These are phyloP conservation scores for Cladophialophora chaetospira DNA, from an alignment of 2,329 filamentous ascomycete genomes.

Conservation along the genomic window DNA sequence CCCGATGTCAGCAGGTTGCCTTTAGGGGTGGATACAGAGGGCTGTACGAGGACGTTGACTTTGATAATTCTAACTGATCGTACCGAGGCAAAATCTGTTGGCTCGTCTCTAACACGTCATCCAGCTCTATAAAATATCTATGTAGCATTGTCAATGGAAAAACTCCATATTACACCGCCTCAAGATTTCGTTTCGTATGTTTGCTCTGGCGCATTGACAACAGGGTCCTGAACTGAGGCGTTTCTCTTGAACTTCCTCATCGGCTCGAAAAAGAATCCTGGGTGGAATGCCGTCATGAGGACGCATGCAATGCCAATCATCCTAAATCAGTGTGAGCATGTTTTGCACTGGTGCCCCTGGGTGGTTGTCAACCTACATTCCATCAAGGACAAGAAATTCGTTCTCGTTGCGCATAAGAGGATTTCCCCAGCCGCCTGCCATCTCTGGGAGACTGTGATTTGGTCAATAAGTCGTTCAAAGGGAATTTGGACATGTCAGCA, in stretches of 20 bases:
- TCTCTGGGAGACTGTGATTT: slow-evolving; percentile 48
- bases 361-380: slow-evolving; percentile 43
- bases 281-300: slow-evolving; percentile 47
- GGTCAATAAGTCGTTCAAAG: neutral
- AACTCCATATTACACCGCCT: neutral
- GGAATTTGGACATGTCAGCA: slow-evolving; percentile 2
- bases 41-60: too few species aligned
- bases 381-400: slow-evolving; percentile 52
- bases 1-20: neutral
- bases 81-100: neutral
- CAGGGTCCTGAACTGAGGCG: neutral
- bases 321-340: slow-evolving; percentile 35
- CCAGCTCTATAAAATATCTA: neutral
- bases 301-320: slow-evolving; percentile 49
- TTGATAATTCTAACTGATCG: too few species aligned
- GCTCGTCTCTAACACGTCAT: neutral
- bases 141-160: neutral
- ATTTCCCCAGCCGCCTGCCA: slow-evolving; percentile 54
- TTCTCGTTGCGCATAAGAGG: slow-evolving; percentile 50
- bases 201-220: slow-evolving; percentile 1
- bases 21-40: neutral
- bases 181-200: slow-evolving; percentile 1
- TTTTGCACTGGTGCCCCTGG: neutral
- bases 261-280: slow-evolving; percentile 47
- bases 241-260: slow-evolving; percentile 31